Conservation (phyloP, 768 basidiomycete genomes). For the Russula virescens region DNA sequence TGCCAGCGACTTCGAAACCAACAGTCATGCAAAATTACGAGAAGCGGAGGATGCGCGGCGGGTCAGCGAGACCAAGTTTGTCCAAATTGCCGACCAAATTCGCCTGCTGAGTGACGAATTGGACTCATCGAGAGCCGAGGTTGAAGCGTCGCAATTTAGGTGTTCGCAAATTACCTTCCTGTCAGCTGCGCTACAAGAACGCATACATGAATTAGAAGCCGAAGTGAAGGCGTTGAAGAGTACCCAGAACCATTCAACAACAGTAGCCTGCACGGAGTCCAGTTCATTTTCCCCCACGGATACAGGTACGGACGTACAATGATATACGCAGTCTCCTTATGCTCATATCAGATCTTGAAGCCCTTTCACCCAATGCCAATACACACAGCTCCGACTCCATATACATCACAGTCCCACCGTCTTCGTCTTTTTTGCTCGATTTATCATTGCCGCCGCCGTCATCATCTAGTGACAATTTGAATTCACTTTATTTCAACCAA, state of each 20-base stretch:
- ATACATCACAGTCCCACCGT: slow-evolving; percentile 1
- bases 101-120: no score
- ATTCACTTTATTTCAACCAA: not conserved
- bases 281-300: not conserved
- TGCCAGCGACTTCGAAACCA: no score
- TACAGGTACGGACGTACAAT: not conserved
- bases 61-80: no score
- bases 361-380: not conserved
- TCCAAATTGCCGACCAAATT: no score
- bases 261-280: not conserved
- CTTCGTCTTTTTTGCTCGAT: not conserved
- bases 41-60: no score
- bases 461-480: not conserved
- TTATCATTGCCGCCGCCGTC: not conserved
- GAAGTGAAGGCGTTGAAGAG: not conserved
- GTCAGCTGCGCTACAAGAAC: no score
- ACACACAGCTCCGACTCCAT: not conserved
- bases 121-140: no score
- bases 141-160: no score
- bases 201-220: no score
- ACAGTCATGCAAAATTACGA: no score
- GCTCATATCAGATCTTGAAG: not conserved
- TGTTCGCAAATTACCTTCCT: no score
- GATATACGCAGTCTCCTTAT: not conserved
- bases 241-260: not conserved